phyloP scores from a whole-genome alignment of 2,329 filamentous ascomycete species.

The Phialocephala sp. region DNA sequence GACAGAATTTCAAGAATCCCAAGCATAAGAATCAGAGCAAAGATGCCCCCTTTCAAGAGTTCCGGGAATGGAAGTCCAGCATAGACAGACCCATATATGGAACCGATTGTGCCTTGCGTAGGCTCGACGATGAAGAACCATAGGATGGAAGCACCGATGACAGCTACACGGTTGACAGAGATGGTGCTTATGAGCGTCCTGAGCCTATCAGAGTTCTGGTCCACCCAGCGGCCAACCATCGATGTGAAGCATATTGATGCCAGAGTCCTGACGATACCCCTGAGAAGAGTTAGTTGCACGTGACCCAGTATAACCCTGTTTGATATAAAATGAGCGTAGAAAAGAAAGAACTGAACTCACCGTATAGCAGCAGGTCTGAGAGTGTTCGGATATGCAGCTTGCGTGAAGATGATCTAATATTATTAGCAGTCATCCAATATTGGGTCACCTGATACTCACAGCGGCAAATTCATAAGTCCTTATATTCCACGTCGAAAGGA shows the following conservation, averaged over 20 bases:
- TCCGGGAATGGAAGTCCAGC: not conserved
- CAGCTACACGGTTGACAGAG: conserved; percentile 48
- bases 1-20: conserved; percentile 51
- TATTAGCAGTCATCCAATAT: not conserved
- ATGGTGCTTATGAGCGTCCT: conserved; percentile 50
- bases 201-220: conserved; percentile 47
- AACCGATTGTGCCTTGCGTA: not conserved
- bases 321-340: not conserved
- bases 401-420: conserved; percentile 55
- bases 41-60: conserved; percentile 41
- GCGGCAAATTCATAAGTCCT: conserved; percentile 50
- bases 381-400: conserved; percentile 52
- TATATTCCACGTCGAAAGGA: conserved; percentile 62
- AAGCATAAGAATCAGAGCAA: conserved; percentile 46
- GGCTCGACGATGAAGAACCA: conserved; percentile 47
- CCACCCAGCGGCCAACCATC: conserved; percentile 50
- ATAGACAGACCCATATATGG: not conserved
- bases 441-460: conserved; percentile 26
- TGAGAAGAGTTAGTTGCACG: conserved; percentile 28
- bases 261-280: conserved; percentile 45
- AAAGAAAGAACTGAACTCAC: conserved; percentile 36
- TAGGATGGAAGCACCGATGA: conserved; percentile 48
- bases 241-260: conserved; percentile 50
- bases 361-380: conserved; percentile 47
- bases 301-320: conserved; percentile 11